Evolutionary conservation across 345 rosid species (phyloP).

Genomic region (Eucalyptus camaldulensis): DNA sequence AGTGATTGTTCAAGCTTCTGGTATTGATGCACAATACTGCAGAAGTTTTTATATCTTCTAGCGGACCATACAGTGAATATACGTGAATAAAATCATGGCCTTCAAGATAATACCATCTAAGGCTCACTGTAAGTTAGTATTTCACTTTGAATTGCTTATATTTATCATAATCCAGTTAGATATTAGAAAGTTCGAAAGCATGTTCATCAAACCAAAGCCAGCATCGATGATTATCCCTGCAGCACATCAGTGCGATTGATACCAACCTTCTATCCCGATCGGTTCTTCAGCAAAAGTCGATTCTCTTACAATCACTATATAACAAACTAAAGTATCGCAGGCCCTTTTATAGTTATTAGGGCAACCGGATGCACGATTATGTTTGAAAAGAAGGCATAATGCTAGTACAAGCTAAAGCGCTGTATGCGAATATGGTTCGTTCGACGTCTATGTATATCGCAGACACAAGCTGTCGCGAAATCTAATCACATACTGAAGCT

Average conservation of each 20-base stretch:
- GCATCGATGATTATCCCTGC: background rate
- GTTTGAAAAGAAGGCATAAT: background rate
- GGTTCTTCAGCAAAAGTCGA: background rate
- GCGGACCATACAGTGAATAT: background rate
- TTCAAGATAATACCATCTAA: background rate
- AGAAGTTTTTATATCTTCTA: background rate
- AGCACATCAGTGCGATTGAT: background rate
- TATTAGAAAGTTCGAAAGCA: background rate
- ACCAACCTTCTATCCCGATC: background rate
- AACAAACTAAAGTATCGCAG: background rate
- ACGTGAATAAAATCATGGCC: background rate
- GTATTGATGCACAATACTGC: background rate
- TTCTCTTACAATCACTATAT: background rate
- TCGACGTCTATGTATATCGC: background rate
- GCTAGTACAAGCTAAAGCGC: background rate
- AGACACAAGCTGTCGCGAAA: background rate
- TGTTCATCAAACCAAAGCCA: background rate
- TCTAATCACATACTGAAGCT: background rate
- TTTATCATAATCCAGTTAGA: background rate
- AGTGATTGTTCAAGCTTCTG: background rate
- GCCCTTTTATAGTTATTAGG: background rate
- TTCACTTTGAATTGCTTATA: background rate
- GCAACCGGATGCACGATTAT: background rate
- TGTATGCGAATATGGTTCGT: background rate
- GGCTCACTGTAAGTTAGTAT: background rate